Evolutionary conservation across 495 filamentous ascomycete genomes (phyloP).

Genomic region (Hypoxylon perforatum): DNA sequence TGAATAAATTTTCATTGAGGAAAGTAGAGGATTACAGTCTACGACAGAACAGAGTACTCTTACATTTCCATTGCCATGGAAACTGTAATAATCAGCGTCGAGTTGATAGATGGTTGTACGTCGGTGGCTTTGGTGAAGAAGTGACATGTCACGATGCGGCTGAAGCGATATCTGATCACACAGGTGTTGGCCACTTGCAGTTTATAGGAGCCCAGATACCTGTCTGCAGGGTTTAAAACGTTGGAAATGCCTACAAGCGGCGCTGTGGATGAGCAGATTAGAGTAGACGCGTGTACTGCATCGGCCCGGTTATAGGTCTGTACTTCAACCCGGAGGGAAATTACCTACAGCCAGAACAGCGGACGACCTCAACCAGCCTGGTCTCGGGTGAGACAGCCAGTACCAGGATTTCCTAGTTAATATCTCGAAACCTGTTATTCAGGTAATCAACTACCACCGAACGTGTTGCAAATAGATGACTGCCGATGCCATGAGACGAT

Average conservation of each 20-base stretch:
- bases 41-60: too few species aligned
- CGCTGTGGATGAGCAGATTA: not conserved
- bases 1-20: not conserved
- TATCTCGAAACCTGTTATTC: not conserved
- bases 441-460: constrained; percentile 6
- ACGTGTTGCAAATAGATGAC: constrained; percentile 32
- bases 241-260: not conserved
- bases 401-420: constrained; percentile 21
- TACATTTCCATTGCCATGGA: not conserved
- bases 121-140: constrained; percentile 1
- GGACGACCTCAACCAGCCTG: constrained; percentile 12
- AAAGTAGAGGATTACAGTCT: not conserved
- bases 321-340: constrained; percentile 14
- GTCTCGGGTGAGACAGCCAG: constrained; percentile 24
- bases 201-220: too few species aligned
- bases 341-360: not conserved
- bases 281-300: constrained; percentile 19
- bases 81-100: not conserved
- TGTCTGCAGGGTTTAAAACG: not conserved
- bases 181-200: too few species aligned
- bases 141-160: constrained; percentile 27
- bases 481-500: constrained; percentile 25
- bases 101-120: not conserved
- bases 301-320: constrained; percentile 26
- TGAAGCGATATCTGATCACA: constrained; percentile 9